These are phyloP conservation scores for Pichia phayaonensis DNA, from an alignment of 805 yeast species.

Conservation along the genomic window DNA sequence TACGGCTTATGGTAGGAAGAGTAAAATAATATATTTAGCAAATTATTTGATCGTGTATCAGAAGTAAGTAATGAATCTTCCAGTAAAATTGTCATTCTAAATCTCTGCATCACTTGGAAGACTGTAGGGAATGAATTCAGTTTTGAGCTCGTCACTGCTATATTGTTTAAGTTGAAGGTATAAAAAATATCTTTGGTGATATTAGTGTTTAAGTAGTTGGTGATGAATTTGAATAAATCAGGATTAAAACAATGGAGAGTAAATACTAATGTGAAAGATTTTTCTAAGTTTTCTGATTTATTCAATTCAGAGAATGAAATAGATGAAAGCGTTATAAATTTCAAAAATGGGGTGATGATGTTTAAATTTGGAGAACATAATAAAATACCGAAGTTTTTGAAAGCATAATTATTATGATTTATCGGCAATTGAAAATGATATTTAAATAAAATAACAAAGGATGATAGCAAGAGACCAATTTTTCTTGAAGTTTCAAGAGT, in stretches of 20 bases:
- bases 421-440: conserved; percentile 23
- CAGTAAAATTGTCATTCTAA: conserved; percentile 14
- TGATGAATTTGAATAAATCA: conserved; percentile 13
- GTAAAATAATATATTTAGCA: conserved; percentile 9
- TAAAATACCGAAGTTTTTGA: conserved; percentile 21
- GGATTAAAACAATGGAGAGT: conserved; percentile 18
- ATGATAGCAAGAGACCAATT: conserved; percentile 11
- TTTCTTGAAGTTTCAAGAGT: conserved; percentile 12
- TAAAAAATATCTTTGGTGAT: conserved; percentile 4
- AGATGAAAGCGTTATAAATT: conserved; percentile 10
- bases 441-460: conserved; percentile 17
- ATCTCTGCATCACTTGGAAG: conserved; percentile 12
- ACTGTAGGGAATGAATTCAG: neutral
- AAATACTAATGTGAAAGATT: conserved; percentile 15
- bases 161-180: conserved; percentile 3
- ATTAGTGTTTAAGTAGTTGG: conserved; percentile 2
- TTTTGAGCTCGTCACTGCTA: neutral
- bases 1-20: conserved; percentile 8
- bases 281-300: conserved; percentile 17
- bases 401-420: conserved; percentile 19
- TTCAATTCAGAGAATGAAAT: conserved; percentile 7
- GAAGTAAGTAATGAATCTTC: conserved; percentile 18
- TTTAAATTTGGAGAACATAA: conserved; percentile 6
- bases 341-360: conserved; percentile 12
- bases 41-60: conserved; percentile 11